Evolutionary conservation across 495 filamentous ascomycete species (phyloP), one percentile per base, ranked within the genome.

Genomic region (Echria macrotheca): DNA sequence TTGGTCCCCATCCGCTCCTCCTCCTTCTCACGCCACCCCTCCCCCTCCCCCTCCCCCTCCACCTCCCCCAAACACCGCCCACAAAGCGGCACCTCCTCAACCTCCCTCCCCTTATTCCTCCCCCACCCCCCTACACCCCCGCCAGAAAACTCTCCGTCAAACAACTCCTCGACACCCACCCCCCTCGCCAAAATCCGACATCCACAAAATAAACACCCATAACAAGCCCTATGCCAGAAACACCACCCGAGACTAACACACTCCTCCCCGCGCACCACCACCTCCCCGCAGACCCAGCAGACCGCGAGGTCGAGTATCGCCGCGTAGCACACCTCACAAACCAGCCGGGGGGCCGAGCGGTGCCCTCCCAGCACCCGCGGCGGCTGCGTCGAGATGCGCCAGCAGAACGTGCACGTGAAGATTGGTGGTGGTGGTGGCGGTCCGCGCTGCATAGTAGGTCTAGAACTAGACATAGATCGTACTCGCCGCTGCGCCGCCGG

Each of bases 371-470:
- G 56, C 36, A 60, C 46, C 47, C 50, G 64, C 0, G 58, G 64
- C 8, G 51, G 36, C 2, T 51, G 54, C 9, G 44, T 46, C 22
- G 56, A 64, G 12, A 52, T 43, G 29, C 52, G 55, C 69, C 65
- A 73, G 65, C 72, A 74, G 55, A 76, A 73, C 2, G 72, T 75
- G 60, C 74, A 75, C 6, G 66, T 67, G 57, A 76, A 76, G 26
- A 61, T 29, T 18, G 52, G 47, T 8, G 31, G 39, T 15, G 26
- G 10, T 26, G 48, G 14, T 23, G 47, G 10, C 21, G 38, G n/a
- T n/a, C n/a, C n/a, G n/a, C n/a, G n/a, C n/a, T n/a, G n/a, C n/a
- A n/a, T n/a, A n/a, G n/a, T n/a, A n/a, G n/a, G n/a, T n/a, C n/a
- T n/a, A n/a, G n/a, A n/a, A n/a, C n/a, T n/a, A 26, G n/a, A 50